Evolutionary conservation across 2,329 filamentous ascomycete genomes (phyloP), one percentile per base, ranked within the genome.

Genomic region (Diaporthe ilicicola): DNA sequence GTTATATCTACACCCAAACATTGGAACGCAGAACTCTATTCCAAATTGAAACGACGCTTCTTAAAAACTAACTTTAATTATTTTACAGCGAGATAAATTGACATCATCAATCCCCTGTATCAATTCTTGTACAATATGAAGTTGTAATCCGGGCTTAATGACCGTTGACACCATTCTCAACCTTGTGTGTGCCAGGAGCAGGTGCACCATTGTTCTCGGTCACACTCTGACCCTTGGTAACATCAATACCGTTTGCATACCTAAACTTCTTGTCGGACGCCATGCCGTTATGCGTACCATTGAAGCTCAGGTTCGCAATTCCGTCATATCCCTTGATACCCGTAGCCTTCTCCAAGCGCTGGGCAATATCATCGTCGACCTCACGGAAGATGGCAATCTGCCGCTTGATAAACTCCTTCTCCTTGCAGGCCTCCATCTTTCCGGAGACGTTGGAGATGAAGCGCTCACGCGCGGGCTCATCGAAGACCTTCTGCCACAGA

Each of bases 331-430:
- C 89, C 81, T 89, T 86, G 19, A 71, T 22, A 9, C 89, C 89
- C 3, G 88, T 90, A 0, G 88, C 88, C 82, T 91, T 90, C 82
- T 91, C 89, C 0, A 91, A 77, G 0, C 89, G 81, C 12, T 80
- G 77, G 0, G 89, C 89, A 34, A 91, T 81, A 62, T 91, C 89
- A 0, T 86, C 82, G 8, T 85, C 86, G 0, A 91, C 89, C 76
- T 91, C 89, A 1, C 89, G 83, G 84, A 91, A 91, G 77, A 91
- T 91, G 66, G 84, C 86, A 71, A 91, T 91, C 79, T 91, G 88
- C 19, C 89, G 82, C 84, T 89, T 90, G 78, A 91, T 82, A 3
- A 90, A 86, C 78, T 91, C 89, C 74, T 89, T 81, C 53, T 89
- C 82, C 61, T 81, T 82, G 77, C 89, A 91, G 3, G 84, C 84